Evolutionary conservation across 1,284 basidiomycete genomes (phyloP).

Genomic region (Takashimella tepidaria): DNA sequence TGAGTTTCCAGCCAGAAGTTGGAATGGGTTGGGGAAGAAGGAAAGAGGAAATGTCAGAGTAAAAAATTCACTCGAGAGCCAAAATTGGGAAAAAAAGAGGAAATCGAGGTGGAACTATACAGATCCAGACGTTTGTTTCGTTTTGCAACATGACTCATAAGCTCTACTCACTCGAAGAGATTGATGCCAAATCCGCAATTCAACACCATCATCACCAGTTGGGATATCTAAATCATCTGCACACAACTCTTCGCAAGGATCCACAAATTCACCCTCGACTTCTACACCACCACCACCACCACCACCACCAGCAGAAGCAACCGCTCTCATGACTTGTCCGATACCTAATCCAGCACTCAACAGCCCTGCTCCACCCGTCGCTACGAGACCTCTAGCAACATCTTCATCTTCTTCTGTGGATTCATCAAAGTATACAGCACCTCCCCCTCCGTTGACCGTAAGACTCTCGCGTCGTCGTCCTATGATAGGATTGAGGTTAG

Average conservation of each 20-base stretch:
- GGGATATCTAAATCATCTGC: conserved; percentile 45
- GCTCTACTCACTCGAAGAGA: conserved; percentile 31
- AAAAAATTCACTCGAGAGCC: too few relatives aligned
- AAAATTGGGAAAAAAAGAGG: too few relatives aligned
- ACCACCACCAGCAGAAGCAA: conserved; percentile 15
- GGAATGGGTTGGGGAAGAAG: too few relatives aligned
- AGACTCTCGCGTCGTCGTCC: too few relatives aligned
- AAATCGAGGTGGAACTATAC: too few relatives aligned
- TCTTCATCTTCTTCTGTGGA: conserved; percentile 35
- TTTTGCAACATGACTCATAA: too few relatives aligned
- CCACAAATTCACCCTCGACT: conserved; percentile 28
- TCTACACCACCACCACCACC: conserved; percentile 5
- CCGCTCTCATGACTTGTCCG: too few relatives aligned
- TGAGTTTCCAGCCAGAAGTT: too few relatives aligned
- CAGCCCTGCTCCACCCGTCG: conserved; percentile 23
- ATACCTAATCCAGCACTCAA: conserved; percentile 16
- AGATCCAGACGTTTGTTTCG: too few relatives aligned
- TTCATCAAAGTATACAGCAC: conserved; percentile 15
- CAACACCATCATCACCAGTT: conserved; percentile 26
- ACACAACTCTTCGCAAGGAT: conserved; percentile 45
- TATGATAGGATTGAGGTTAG: neutral
- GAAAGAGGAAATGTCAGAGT: too few relatives aligned
- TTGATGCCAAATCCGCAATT: conserved; percentile 30
- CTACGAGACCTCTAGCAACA: conserved; percentile 23
- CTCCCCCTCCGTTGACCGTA: neutral